Conservation (phyloP, 2,329 filamentous ascomycete species). For the Didymella glomerata region DNA sequence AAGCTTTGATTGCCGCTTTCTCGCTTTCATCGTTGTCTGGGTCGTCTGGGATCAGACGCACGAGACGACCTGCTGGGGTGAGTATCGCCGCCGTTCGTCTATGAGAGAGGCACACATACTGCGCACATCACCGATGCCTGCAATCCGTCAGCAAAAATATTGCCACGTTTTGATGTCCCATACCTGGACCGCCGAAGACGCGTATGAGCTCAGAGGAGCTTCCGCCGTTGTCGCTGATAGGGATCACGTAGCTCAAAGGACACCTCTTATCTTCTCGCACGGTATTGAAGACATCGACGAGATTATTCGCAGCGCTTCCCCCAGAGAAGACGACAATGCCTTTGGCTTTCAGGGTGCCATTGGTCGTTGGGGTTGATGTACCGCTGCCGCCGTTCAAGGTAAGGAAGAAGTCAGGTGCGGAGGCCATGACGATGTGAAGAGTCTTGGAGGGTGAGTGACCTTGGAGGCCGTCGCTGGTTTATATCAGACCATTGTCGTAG, state of each 20-base stretch:
- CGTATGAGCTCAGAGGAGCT: constrained; percentile 93
- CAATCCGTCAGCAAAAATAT: not conserved
- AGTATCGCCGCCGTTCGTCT: not conserved
- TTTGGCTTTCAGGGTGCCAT: constrained; percentile 40
- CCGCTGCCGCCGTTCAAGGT: constrained; percentile 26
- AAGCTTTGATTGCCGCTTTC: constrained; percentile 75
- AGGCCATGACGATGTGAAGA: constrained; percentile 28
- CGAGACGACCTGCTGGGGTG: constrained; percentile 73
- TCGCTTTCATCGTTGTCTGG: constrained; percentile 60
- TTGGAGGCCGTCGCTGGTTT: constrained; percentile 23
- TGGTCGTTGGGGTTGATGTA: constrained; percentile 29
- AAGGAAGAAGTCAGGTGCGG: constrained; percentile 27
- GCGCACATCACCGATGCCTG: constrained; percentile 75
- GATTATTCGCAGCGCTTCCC: constrained; percentile 90
- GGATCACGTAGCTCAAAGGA: constrained; percentile 83
- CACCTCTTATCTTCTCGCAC: constrained; percentile 69
- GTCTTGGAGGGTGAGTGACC: constrained; percentile 22
- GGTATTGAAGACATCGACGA: constrained; percentile 86
- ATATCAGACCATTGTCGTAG: constrained; percentile 31
- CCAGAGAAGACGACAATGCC: constrained; percentile 89
- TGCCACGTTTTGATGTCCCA: constrained; percentile 14
- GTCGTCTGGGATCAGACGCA: constrained; percentile 82
- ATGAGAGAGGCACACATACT: constrained; percentile 60
- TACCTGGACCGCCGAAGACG: constrained; percentile 92
- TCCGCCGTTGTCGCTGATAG: constrained; percentile 95